Conservation (phyloP, 805 yeast species). For the Saccharomycopsis sp. region DNA sequence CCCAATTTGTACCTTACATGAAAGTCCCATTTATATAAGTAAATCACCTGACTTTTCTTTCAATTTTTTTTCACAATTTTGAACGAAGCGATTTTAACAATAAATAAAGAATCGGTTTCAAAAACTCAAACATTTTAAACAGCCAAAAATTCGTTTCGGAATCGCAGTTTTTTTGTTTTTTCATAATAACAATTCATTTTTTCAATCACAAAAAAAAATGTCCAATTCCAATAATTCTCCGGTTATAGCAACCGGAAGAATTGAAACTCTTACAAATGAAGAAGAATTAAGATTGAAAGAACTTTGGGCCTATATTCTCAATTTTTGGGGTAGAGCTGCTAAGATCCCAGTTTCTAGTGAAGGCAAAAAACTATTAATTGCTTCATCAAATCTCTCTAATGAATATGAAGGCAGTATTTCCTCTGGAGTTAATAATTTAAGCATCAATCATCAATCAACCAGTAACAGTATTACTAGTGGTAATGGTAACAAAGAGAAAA, state of each 20-base stretch:
- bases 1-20: too few species aligned
- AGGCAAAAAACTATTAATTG: slow-evolving; percentile 12
- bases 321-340: slow-evolving; percentile 43
- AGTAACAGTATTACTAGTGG: slow-evolving; percentile 11
- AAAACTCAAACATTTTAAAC: too few species aligned
- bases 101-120: too few species aligned
- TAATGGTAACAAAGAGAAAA: slow-evolving; percentile 3
- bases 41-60: too few species aligned
- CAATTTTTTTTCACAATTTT: too few species aligned
- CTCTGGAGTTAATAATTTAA: slow-evolving; percentile 5
- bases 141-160: too few species aligned
- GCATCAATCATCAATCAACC: slow-evolving; percentile 3
- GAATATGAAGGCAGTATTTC: slow-evolving; percentile 11
- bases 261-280: slow-evolving; percentile 37
- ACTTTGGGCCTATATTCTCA: slow-evolving; percentile 56
- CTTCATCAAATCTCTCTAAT: slow-evolving; percentile 11
- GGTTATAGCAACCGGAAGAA: slow-evolving; percentile 32
- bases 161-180: too few species aligned
- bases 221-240: too few species aligned
- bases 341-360: slow-evolving; percentile 21
- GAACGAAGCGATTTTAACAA: too few species aligned
- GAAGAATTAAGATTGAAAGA: slow-evolving; percentile 60
- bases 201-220: not conserved
- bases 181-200: too few species aligned
- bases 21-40: too few species aligned